Percentiles rank a stretch among this genome's conserved stretches.
Conservation (phyloP, 108 stramenopile genomes). For the Parietichytrium sp. region DNA sequence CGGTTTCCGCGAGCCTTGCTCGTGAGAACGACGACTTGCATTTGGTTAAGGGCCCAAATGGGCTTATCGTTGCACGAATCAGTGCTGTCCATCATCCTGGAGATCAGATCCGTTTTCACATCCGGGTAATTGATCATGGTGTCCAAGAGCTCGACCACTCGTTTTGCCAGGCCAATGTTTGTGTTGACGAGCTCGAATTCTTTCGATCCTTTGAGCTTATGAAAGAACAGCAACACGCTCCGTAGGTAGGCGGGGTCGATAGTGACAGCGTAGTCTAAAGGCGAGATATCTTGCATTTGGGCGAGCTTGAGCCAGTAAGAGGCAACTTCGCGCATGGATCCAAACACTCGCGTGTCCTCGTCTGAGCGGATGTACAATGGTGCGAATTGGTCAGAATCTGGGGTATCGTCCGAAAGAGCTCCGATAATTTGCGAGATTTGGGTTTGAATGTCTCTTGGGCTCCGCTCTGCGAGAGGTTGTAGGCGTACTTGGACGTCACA, state of each 20-base stretch:
- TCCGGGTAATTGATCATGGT: neutral
- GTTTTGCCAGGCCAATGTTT: neutral
- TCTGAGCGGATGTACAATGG: too few species aligned
- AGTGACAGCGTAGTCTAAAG: too few species aligned
- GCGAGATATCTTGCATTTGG: too few species aligned
- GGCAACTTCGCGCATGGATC: too few species aligned
- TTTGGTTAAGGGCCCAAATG: constrained; percentile 32
- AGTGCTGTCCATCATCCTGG: constrained; percentile 11
- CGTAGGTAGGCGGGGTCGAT: neutral
- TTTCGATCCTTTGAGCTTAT: neutral
- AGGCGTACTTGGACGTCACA: too few species aligned
- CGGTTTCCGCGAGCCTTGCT: neutral
- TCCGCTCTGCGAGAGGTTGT: too few species aligned
- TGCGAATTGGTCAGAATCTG: too few species aligned
- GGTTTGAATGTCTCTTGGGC: too few species aligned
- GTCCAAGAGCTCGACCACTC: neutral
- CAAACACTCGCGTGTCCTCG: too few species aligned
- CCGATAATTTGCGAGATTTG: too few species aligned
- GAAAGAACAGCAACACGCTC: constrained; percentile 15
- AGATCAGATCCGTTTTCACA: neutral
- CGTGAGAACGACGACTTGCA: neutral
- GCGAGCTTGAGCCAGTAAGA: too few species aligned
- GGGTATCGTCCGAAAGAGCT: too few species aligned
- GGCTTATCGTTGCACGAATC: constrained; percentile 25
- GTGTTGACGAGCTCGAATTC: neutral